Evolutionary conservation across 495 filamentous ascomycete genomes (phyloP).

Genomic region (Aspergillus mulundensis): DNA sequence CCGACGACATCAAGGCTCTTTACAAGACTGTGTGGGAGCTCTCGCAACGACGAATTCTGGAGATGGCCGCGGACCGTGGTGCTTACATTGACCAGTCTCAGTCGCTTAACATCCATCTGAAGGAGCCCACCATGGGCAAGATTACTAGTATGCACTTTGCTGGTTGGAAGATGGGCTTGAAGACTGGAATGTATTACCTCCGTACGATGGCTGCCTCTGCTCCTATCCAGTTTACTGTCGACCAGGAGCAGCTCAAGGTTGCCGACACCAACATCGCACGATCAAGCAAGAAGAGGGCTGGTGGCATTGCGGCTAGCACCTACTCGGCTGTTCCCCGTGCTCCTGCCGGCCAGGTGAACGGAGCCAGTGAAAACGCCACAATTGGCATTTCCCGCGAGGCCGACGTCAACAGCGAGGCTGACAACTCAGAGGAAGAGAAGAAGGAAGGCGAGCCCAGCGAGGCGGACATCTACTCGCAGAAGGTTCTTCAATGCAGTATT

Average conservation of each 20-base stretch:
- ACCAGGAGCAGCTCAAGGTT: constrained; percentile 92
- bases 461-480: constrained; percentile 88
- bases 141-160: constrained; percentile 99
- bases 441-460: constrained; percentile 68
- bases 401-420: constrained; percentile 40
- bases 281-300: constrained; percentile 64
- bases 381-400: constrained; percentile 56
- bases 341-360: constrained; percentile 28
- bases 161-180: constrained; percentile 97
- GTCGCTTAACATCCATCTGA: constrained; percentile 98
- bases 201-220: constrained; percentile 95
- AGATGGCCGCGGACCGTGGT: constrained; percentile 98
- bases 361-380: constrained; percentile 40
- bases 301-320: constrained; percentile 40
- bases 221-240: constrained; percentile 98
- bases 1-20: constrained; percentile 88
- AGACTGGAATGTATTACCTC: constrained; percentile 99
- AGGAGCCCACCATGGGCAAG: constrained; percentile 99
- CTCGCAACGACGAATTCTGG: constrained; percentile 88
- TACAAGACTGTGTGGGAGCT: constrained; percentile 99
- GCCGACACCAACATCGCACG: constrained; percentile 77
- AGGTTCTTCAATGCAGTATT: constrained; percentile 87
- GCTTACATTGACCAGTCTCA: constrained; percentile 98
- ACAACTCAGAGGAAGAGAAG: constrained; percentile 52
- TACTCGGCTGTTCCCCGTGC: constrained; percentile 59